phyloP scores from a whole-genome alignment of 805 yeast species.

The Maudiozyma bulderi region DNA sequence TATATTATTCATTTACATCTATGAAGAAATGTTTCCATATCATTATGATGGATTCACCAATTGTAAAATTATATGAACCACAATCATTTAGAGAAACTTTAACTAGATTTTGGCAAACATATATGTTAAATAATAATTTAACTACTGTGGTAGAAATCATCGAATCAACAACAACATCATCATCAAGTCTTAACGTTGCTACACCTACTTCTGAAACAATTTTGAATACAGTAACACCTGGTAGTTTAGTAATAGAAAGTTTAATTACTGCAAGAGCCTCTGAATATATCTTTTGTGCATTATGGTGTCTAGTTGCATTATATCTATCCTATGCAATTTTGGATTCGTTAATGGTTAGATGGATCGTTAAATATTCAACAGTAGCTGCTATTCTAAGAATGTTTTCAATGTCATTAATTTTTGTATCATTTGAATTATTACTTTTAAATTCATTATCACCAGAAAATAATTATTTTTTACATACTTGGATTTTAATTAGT shows the following conservation, averaged over 20 bases:
- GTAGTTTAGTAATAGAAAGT: conserved; percentile 15
- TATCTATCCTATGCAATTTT: conserved; percentile 74
- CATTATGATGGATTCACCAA: conserved; percentile 5
- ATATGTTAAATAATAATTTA: conserved; percentile 8
- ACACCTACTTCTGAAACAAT: conserved; percentile 1
- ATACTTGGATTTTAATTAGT: conserved; percentile 87
- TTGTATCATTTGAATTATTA: conserved; percentile 61
- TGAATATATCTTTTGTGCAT: conserved; percentile 69
- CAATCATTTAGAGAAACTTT: conserved; percentile 17
- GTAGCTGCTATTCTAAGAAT: conserved; percentile 83
- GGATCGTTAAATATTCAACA: conserved; percentile 86
- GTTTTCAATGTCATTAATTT: conserved; percentile 68
- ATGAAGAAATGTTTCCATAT: conserved; percentile 23
- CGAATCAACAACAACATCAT: conserved; percentile 10
- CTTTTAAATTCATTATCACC: conserved; percentile 61
- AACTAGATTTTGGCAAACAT: conserved; percentile 15
- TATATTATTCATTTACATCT: conserved; percentile 42
- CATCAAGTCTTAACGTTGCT: conserved; percentile 6
- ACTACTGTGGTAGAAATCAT: not conserved
- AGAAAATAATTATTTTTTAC: conserved; percentile 62
- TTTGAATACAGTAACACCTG: conserved; percentile 3
- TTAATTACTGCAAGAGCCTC: conserved; percentile 58
- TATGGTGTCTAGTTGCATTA: conserved; percentile 91
- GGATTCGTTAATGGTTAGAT: conserved; percentile 83
- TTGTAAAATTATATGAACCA: conserved; percentile 17